phyloP scores from a whole-genome alignment of 805 yeast species.

The Candida peoriensis region DNA sequence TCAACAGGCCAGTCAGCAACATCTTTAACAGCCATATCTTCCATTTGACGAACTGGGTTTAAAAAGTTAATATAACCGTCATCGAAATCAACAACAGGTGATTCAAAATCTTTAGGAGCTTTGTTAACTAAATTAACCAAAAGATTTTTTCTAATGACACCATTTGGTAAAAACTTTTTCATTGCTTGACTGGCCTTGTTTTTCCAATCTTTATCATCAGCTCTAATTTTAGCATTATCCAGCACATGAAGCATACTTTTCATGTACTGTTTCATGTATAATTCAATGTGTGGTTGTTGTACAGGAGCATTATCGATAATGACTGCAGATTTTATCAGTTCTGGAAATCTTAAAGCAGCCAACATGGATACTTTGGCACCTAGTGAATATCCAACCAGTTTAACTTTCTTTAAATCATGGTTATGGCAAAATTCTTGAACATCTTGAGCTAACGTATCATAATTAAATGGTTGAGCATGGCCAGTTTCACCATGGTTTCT shows the following conservation, averaged over 20 bases:
- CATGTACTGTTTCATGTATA: constrained; percentile 31
- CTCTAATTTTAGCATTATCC: constrained; percentile 41
- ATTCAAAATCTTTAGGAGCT: constrained; percentile 22
- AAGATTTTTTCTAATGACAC: constrained; percentile 31
- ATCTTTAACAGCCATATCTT: constrained; percentile 22
- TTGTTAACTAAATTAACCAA: constrained; percentile 33
- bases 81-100: constrained; percentile 24
- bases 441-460: constrained; percentile 38
- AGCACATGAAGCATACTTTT: constrained; percentile 72
- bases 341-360: constrained; percentile 36
- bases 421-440: constrained; percentile 31
- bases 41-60: constrained; percentile 29
- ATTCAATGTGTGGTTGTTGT: constrained; percentile 29
- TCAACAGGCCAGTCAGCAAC: constrained; percentile 32
- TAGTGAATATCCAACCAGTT: constrained; percentile 43
- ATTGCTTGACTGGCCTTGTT: constrained; percentile 89
- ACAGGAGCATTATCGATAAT: constrained; percentile 47
- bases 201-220: constrained; percentile 40
- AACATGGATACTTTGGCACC: constrained; percentile 52
- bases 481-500: constrained; percentile 47
- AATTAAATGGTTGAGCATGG: constrained; percentile 40
- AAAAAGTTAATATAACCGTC: constrained; percentile 27
- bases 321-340: constrained; percentile 34
- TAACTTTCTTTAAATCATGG: constrained; percentile 26
- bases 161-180: constrained; percentile 91